Conservation (phyloP, 2,329 filamentous ascomycete species). For the Ophiostoma australiae region DNA sequence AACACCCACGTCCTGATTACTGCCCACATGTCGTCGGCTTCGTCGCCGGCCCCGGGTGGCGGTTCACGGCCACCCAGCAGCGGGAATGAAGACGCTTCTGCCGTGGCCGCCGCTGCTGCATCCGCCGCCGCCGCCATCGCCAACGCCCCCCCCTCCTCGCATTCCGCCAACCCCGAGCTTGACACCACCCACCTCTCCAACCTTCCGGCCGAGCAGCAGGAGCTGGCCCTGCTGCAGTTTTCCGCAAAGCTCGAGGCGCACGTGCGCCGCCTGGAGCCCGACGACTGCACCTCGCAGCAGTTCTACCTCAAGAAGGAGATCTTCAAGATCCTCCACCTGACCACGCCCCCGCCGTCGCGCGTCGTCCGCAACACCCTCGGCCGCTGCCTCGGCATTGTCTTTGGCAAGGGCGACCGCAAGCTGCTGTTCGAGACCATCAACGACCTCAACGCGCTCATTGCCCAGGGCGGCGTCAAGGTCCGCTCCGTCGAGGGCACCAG, state of each 20-base stretch:
- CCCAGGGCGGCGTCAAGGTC: slow-evolving; percentile 64
- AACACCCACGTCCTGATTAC: neutral
- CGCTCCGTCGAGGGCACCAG: slow-evolving; percentile 61
- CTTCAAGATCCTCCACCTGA: slow-evolving; percentile 82
- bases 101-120: slow-evolving; percentile 31
- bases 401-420: slow-evolving; percentile 81
- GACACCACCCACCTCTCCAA: slow-evolving; percentile 85
- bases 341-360: slow-evolving; percentile 75
- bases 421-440: slow-evolving; percentile 92
- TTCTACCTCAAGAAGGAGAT: slow-evolving; percentile 89
- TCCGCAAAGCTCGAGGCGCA: slow-evolving; percentile 77
- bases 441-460: slow-evolving; percentile 66
- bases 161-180: slow-evolving; percentile 65
- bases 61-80: slow-evolving; percentile 25
- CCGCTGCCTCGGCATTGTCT: slow-evolving; percentile 74
- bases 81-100: slow-evolving; percentile 22
- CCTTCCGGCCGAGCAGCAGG: slow-evolving; percentile 89
- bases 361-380: slow-evolving; percentile 88
- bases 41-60: slow-evolving; percentile 20
- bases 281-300: slow-evolving; percentile 83
- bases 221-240: slow-evolving; percentile 87
- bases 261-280: slow-evolving; percentile 66
- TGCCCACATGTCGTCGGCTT: slow-evolving; percentile 27
- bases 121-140: slow-evolving; percentile 31
- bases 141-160: slow-evolving; percentile 34